A percentile compares a stretch with the other conserved stretches of the same genome.
phyloP scores from a whole-genome alignment of 345 rosid genomes.

The Cardamine resedifolia region DNA sequence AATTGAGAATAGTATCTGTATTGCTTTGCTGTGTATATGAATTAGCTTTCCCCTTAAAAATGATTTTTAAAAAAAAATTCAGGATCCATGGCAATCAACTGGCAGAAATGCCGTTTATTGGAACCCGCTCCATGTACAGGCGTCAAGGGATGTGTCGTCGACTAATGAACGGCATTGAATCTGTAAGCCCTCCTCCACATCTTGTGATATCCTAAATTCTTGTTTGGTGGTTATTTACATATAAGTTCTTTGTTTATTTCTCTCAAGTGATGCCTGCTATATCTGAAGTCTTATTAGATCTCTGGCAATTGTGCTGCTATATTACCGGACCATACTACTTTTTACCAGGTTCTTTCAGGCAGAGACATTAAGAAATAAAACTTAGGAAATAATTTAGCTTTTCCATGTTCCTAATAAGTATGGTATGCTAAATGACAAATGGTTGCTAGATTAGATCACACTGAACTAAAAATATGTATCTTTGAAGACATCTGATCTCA shows the following conservation, averaged over 20 bases:
- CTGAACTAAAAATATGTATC: neutral
- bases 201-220: neutral
- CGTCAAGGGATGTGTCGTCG: conserved; percentile 97
- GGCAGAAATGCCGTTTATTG: conserved; percentile 99
- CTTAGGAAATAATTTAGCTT: neutral
- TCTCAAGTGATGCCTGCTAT: neutral
- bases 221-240: neutral
- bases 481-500: conserved; percentile 1
- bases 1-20: neutral
- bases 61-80: conserved; percentile 21
- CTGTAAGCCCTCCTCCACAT: conserved; percentile 50
- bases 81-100: conserved; percentile 82
- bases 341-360: neutral
- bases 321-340: neutral
- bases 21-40: neutral
- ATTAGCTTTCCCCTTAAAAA: neutral
- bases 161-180: conserved; percentile 79
- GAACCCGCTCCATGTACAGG: conserved; percentile 80
- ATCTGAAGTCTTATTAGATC: conserved; percentile 1
- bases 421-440: neutral
- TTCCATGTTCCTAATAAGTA: conserved; percentile 3
- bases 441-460: neutral
- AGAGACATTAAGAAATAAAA: neutral
- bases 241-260: neutral
- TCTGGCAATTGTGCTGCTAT: neutral